Evolutionary conservation across 441 rosid species (phyloP).

Genomic region (Corymbia calophylla): DNA sequence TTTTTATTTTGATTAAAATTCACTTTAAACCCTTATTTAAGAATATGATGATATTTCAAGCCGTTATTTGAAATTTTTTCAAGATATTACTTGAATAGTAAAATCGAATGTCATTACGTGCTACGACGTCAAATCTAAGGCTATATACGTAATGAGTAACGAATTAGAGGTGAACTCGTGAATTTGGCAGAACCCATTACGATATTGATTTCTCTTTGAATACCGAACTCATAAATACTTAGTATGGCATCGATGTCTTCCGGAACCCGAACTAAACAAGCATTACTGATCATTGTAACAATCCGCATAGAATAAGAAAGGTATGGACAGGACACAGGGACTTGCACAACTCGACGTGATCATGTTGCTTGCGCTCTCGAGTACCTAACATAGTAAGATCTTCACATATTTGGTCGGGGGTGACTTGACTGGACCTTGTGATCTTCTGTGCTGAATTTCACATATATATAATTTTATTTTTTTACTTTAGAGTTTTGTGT

Average conservation of each 20-base stretch:
- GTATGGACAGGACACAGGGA: neutral
- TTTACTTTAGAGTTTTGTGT: neutral
- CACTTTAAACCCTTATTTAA: too few relatives aligned
- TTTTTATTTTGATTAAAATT: too few relatives aligned
- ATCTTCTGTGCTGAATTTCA: neutral
- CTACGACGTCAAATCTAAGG: neutral
- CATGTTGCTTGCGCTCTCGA: neutral
- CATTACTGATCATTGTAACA: neutral
- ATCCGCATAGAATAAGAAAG: neutral
- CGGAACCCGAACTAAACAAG: accelerated
- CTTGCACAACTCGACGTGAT: neutral
- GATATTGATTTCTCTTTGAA: neutral
- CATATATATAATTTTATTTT: too few relatives aligned
- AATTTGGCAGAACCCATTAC: accelerated
- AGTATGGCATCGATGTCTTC: neutral
- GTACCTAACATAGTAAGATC: neutral
- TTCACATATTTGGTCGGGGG: neutral
- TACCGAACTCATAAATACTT: neutral
- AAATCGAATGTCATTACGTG: neutral
- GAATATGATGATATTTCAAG: too few relatives aligned
- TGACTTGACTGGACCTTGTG: neutral
- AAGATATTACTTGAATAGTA: too few relatives aligned
- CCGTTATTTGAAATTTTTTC: too few relatives aligned
- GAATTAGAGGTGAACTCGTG: neutral
- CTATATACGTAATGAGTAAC: neutral